These are phyloP conservation scores for Didymosphaeria variabile DNA, from an alignment of 2,329 filamentous ascomycete species.

Conservation along the genomic window DNA sequence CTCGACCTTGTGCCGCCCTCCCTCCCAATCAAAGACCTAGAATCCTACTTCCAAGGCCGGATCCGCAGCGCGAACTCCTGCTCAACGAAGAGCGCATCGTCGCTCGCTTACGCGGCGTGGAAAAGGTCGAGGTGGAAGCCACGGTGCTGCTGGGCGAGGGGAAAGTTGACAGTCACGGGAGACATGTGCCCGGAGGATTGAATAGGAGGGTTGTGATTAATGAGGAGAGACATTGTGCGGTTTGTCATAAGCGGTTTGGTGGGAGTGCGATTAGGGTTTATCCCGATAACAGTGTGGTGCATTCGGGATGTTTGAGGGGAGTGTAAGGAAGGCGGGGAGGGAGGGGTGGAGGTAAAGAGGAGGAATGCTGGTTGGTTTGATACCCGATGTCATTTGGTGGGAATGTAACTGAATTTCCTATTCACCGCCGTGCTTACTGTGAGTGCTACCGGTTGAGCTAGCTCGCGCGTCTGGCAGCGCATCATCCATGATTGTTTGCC, in stretches of 20 bases:
- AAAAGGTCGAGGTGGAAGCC: constrained; percentile 80
- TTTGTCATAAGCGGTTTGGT: constrained; percentile 92
- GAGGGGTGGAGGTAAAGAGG: constrained; percentile 7
- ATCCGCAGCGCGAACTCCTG: constrained; percentile 85
- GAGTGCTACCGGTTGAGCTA: no score
- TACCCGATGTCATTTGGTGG: constrained; percentile 7
- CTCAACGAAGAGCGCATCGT: constrained; percentile 83
- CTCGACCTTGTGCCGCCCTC: constrained; percentile 84
- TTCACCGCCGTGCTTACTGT: not conserved
- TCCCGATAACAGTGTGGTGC: constrained; percentile 69
- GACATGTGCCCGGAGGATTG: constrained; percentile 60
- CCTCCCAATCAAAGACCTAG: constrained; percentile 80
- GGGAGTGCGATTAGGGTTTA: constrained; percentile 90
- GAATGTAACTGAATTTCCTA: not conserved
- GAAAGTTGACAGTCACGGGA: constrained; percentile 64
- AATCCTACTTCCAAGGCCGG: constrained; percentile 89
- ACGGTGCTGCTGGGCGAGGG: constrained; percentile 77
- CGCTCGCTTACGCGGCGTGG: constrained; percentile 77
- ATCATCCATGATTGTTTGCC: not conserved
- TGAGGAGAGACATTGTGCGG: constrained; percentile 88
- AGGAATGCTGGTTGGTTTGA: constrained; percentile 6
- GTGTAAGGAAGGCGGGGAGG: constrained; percentile 22
- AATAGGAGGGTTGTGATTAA: constrained; percentile 79
- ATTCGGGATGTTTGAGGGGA: constrained; percentile 58
- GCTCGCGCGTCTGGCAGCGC: not conserved